Base-by-base conservation (phyloP, 768 basidiomycete species). In the Gelatoporia subvermispora region DNA sequence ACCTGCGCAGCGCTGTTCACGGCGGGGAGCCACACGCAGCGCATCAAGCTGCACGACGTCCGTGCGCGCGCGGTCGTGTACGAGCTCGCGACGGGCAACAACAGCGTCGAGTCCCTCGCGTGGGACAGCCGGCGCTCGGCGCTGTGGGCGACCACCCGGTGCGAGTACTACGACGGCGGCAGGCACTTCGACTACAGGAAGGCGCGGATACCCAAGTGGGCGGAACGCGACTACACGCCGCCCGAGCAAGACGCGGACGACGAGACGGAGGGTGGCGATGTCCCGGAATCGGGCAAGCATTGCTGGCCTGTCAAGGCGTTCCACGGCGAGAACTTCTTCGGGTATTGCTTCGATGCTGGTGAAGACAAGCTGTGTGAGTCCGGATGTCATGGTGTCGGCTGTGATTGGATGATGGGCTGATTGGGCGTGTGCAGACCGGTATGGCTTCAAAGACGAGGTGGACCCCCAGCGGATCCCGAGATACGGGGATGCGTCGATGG, bases 21-120 rank as follows among this genome's bases (percentile, higher is more conserved):
- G 1, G 69, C 65, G 1, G 43, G 59, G 3, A 44, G 49, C n/a
- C 28, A 41, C 1, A 51, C 50, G 8, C 63, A 74, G 45, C 47
- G 59, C 8, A 65, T 75, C 54, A 67, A 65, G 34, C n/a, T 71
- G 15, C 74, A 71, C 71, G 72, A 76, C 46, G 37, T 72, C 8
- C 69, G 72, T 36, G 65, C 67, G 0, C 57, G 54, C 8, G 52
- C 51, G 4, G 36, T 57, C 1, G 57, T 72, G 1, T 75, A 74
- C 52, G 72, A 75, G 38, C 61, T 75, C 17, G 59, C 68, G 0
- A 73, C 72, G 1, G 74, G 74, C 11, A 76, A 75, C 50, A 76
- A 72, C 48, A 20, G 42, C 4, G 72, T 75, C 1, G 39, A 35
- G 0, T 51, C 52, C 11, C 47, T 75, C 45, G 59, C 58, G 1